Percentiles rank a stretch among this genome's conserved stretches.
phyloP scores from a whole-genome alignment of 768 basidiomycete genomes.

The Lactifluus echinatus region DNA sequence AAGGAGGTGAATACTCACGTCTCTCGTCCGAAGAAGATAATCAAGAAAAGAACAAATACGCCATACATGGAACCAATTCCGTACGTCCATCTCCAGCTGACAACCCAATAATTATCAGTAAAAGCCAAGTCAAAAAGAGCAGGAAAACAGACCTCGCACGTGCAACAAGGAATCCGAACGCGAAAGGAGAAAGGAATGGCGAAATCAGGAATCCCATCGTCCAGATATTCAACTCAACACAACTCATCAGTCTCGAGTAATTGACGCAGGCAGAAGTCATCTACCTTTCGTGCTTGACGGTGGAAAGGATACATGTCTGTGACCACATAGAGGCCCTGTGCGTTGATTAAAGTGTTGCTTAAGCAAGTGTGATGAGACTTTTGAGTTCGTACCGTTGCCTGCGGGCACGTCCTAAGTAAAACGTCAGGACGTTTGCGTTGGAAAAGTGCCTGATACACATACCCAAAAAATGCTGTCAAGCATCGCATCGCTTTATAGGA shows the following conservation, averaged over 20 bases:
- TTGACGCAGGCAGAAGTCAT: background rate
- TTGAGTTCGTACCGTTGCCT: slow-evolving; percentile 41
- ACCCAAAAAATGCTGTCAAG: slow-evolving; percentile 50
- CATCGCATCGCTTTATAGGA: slow-evolving; percentile 43
- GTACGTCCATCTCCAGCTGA: slow-evolving; percentile 57
- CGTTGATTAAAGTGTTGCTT: background rate
- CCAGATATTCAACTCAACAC: slow-evolving; percentile 51
- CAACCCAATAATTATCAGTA: background rate
- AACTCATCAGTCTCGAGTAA: background rate
- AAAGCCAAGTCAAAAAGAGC: background rate
- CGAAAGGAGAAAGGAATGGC: slow-evolving; percentile 55
- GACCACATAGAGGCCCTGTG: slow-evolving; percentile 49
- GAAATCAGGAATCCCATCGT: slow-evolving; percentile 66
- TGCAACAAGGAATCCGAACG: slow-evolving; percentile 60
- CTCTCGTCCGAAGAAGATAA: slow-evolving; percentile 55
- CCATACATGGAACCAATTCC: slow-evolving; percentile 56
- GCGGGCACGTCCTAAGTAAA: slow-evolving; percentile 41
- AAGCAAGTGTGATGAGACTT: background rate
- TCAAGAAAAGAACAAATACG: slow-evolving; percentile 44
- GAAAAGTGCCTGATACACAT: slow-evolving; percentile 15
- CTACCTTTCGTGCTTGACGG: slow-evolving; percentile 54
- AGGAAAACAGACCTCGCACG: slow-evolving; percentile 31
- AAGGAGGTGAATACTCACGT: slow-evolving; percentile 35
- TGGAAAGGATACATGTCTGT: slow-evolving; percentile 65
- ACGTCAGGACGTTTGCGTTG: background rate